These are phyloP conservation scores for Apostasia shenzhenica DNA, from an alignment of 106 monocot genomes.

Conservation along the genomic window DNA sequence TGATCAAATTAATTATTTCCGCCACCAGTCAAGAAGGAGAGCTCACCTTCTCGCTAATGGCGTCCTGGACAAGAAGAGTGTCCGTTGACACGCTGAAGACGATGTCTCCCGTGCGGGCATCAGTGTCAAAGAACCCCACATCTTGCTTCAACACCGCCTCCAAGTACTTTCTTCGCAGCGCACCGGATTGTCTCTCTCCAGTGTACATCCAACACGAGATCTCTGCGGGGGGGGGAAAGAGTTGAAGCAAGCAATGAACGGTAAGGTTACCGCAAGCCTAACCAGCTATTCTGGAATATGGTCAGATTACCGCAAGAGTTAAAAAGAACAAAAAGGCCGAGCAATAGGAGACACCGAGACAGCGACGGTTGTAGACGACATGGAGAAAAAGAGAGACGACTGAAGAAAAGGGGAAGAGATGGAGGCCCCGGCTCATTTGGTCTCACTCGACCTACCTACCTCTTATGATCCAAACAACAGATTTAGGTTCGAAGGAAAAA, in stretches of 20 bases:
- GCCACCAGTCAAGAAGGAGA: neutral
- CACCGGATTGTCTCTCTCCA: slow-evolving; percentile 87
- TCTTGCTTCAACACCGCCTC: slow-evolving; percentile 91
- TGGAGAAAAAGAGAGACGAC: neutral
- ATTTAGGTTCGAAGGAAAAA: neutral
- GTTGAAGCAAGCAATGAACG: neutral
- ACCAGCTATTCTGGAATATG: neutral
- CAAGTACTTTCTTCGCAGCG: slow-evolving; percentile 67
- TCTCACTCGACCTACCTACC: slow-evolving; percentile 6
- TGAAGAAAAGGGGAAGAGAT: slow-evolving; percentile 3
- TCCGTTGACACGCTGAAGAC: slow-evolving; percentile 98
- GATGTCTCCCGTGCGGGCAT: slow-evolving; percentile 91
- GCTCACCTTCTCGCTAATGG: slow-evolving; percentile 95
- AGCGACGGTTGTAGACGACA: slow-evolving; percentile 6
- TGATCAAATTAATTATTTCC: neutral
- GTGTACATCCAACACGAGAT: slow-evolving; percentile 99
- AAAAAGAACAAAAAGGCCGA: slow-evolving; percentile 5
- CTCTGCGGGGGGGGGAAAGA: slow-evolving; percentile 37
- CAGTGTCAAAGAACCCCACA: slow-evolving; percentile 98
- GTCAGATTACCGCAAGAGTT: slow-evolving; percentile 8
- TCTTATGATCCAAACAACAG: slow-evolving; percentile 1
- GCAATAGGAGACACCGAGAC: neutral
- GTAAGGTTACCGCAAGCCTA: neutral
- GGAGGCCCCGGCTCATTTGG: slow-evolving; percentile 6
- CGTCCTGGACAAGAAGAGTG: slow-evolving; percentile 95